Evolutionary conservation across 2,329 filamentous ascomycete species (phyloP), one percentile per base, ranked within the genome.

Genomic region (Fusarium proliferatum): DNA sequence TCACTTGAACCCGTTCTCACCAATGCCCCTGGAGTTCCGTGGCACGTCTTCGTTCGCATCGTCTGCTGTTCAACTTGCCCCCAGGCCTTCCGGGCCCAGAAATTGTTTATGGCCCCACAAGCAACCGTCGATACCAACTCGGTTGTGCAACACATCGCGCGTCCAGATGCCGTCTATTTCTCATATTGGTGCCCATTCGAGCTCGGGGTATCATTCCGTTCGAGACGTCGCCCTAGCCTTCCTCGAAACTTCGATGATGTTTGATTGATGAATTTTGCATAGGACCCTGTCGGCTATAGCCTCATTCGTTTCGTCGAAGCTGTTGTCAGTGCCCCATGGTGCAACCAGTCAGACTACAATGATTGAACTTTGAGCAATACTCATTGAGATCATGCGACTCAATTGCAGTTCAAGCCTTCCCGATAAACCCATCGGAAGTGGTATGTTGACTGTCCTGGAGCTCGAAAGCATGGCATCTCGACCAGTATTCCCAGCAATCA

Each of bases 401-500:
- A 36, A 21, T 34, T 39, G 41, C 49, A 33, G 41, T 45, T 9
- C 42, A 28, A 23, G 10, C 26, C 38, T 36, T 19, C 38, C 38
- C 39, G 39, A 52, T 21, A 53, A 34, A 26, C 55, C 38, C n/a
- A 12, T 69, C 56, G 57, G 41, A 26, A 17, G 28, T 30, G 38
- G 34, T 41, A 33, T 46, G 36, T 36, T 55, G 41, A 17, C 28
- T 41, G 33, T 38, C n/a, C 45, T 36, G 23, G 33, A 41, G 46
- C 43, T 38, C 41, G 52, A 51, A 52, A 46, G 39, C 52, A 56
- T 67, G 61, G 51, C 30, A 46, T 64, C 46, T 67, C 45, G 53
- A 57, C 53, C 53, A 45, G 38, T 52, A 61, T 71, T 72, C 43
- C 58, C 67, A 72, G 57, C 67, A 56, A 51, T 21, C 16, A 51